Base-by-base conservation (phyloP, 2,329 filamentous ascomycete species). In the Cladosporium halotolerans region DNA sequence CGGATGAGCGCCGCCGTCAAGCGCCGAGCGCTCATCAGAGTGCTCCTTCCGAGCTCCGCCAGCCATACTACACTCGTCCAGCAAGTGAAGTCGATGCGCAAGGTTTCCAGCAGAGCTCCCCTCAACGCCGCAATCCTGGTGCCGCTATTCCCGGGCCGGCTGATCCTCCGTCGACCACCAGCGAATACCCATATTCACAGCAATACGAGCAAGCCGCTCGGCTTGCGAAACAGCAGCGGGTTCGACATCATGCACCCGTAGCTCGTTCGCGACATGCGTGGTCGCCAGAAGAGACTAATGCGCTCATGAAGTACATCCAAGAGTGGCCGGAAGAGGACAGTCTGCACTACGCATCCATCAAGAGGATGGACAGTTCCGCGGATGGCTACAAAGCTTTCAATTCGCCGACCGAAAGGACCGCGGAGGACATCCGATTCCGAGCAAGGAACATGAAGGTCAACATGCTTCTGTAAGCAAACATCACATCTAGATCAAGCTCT, bases 381-480 rank as follows among this genome's bases (percentile, higher is more conserved):
- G 60, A 51, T 4, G 36, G 60, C 2, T 46, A 66, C 40, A 42
- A 51, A n/a, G 48, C 40, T 1, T 61, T 79, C 14, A 53, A 51
- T 3, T 56, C 60, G 23, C 23, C 23, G 23, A 28, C 23, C 23
- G 23, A 28, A 28, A 71, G 80, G 2, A 70, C 65, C 5, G 77
- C 83, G 55, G 77, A 80, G 2, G 76, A 79, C 45, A 56, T 70
- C 10, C 54, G 68, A 9, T 69, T 69, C 62, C 69, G 69, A 55
- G 79, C 78, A 3, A 71, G 80, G 47, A 81, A 80, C 55, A 65
- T 82, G 54, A 79, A 78, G 61, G 66, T 73, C 39, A 66, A 66
- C 7, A 73, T 62, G 48, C 50, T 76, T 3, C 72, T 71, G 74
- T 76, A 62, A 65, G 71, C 70, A 36, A 28, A 43, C 13, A 50